phyloP scores from a whole-genome alignment of 108 stramenopile genomes.

The Schizochytrium sp. region DNA sequence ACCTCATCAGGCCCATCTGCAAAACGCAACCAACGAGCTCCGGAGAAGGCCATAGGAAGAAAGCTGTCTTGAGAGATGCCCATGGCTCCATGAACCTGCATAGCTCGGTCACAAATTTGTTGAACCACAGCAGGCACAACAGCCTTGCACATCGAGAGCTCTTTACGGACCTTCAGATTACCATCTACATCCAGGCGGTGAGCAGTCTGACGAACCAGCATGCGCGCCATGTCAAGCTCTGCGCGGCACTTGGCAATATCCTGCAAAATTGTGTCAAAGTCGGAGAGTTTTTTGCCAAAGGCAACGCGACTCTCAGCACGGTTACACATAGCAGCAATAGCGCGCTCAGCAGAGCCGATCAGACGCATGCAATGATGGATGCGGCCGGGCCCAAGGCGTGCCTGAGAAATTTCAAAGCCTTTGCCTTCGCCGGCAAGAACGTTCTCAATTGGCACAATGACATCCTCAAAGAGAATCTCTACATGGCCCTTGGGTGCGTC shows the following conservation, averaged over 20 bases:
- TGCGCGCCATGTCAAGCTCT: constrained; percentile 83
- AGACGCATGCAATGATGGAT: constrained; percentile 99
- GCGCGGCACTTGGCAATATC: constrained; percentile 84
- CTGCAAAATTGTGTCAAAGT: constrained; percentile 41
- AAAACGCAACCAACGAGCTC: constrained; percentile 86
- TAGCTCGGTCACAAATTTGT: constrained; percentile 87
- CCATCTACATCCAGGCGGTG: constrained; percentile 67
- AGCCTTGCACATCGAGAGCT: constrained; percentile 87
- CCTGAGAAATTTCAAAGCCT: constrained; percentile 95
- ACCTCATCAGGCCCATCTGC: constrained; percentile 98
- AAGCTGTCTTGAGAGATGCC: constrained; percentile 86
- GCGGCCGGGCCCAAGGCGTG: constrained; percentile 93
- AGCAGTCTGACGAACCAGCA: constrained; percentile 72
- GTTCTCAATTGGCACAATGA: constrained; percentile 62
- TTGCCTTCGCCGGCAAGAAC: constrained; percentile 87
- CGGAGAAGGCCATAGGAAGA: constrained; percentile 83
- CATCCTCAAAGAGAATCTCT: constrained; percentile 77
- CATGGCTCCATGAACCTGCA: constrained; percentile 90
- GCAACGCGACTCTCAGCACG: constrained; percentile 63
- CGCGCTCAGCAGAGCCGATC: constrained; percentile 81
- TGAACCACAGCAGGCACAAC: constrained; percentile 83
- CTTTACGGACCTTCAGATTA: constrained; percentile 64
- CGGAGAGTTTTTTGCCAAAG: constrained; percentile 74
- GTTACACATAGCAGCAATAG: constrained; percentile 54
- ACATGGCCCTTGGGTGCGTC: constrained; percentile 94